These are phyloP conservation scores for Zygoascus tannicola DNA, from an alignment of 805 yeast genomes.

Conservation along the genomic window DNA sequence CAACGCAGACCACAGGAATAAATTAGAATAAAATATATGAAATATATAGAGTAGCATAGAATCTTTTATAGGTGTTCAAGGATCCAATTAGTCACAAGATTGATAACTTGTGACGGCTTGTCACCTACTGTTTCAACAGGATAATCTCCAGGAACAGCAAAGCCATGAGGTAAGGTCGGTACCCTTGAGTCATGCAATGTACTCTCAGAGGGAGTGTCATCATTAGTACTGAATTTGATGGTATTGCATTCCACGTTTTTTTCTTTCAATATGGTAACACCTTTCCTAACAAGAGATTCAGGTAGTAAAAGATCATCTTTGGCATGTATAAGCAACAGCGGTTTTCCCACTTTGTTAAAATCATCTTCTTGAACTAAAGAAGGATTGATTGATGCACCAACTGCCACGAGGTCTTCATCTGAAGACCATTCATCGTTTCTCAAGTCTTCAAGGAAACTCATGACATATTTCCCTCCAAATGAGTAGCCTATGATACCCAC, in stretches of 20 bases:
- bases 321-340: conserved; percentile 21
- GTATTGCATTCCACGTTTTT: conserved; percentile 13
- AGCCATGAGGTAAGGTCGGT: conserved; percentile 35
- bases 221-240: conserved; percentile 14
- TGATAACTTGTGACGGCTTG: conserved; percentile 22
- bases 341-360: conserved; percentile 21
- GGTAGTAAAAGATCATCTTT: conserved; percentile 24
- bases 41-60: too few species aligned
- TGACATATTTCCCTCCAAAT: conserved; percentile 26
- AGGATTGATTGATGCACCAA: conserved; percentile 25
- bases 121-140: conserved; percentile 27
- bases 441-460: conserved; percentile 21
- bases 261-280: conserved; percentile 11
- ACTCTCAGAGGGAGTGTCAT: background rate
- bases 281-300: conserved; percentile 15
- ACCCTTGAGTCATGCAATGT: conserved; percentile 1
- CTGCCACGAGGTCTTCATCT: conserved; percentile 20
- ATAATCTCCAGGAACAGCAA: conserved; percentile 35
- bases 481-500: conserved; percentile 27
- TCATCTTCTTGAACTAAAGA: conserved; percentile 23
- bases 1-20: too few species aligned
- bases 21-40: too few species aligned
- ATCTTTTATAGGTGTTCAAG: conserved; percentile 7
- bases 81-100: conserved; percentile 12
- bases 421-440: conserved; percentile 19